Percentiles rank a stretch among this genome's conserved stretches.
Evolutionary conservation across 2,329 filamentous ascomycete species (phyloP).

Genomic region (Coniochaeta hoffmannii): DNA sequence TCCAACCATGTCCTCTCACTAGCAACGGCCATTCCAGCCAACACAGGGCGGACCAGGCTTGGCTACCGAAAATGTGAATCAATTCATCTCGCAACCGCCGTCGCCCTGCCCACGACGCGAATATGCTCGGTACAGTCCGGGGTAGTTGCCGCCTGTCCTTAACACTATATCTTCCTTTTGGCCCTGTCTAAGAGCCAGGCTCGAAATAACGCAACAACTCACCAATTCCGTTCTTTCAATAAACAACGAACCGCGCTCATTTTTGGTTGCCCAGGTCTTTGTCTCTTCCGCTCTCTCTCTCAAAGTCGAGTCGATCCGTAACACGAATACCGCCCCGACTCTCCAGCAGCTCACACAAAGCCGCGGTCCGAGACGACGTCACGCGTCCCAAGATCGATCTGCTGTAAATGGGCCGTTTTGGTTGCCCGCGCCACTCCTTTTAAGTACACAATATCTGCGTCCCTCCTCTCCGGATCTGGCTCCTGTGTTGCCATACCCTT

Average conservation of each 20-base stretch:
- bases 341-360: neutral
- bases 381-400: neutral
- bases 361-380: constrained; percentile 1
- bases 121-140: neutral
- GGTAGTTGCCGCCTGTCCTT: neutral
- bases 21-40: neutral
- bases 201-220: neutral
- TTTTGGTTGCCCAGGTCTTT: neutral
- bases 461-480: neutral
- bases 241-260: neutral
- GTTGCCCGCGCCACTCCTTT: constrained; percentile 2
- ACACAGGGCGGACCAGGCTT: neutral
- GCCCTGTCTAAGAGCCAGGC: neutral
- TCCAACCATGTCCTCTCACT: neutral
- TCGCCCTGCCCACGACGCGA: neutral
- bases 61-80: neutral
- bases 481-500: neutral
- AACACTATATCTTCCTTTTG: neutral
- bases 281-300: neutral
- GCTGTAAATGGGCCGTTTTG: neutral
- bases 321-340: neutral
- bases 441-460: neutral
- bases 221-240: neutral
- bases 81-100: neutral
- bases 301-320: neutral